Evolutionary conservation across 225 moss, liverwort and hornwort genomes (phyloP), one percentile per base, ranked within the genome.

Genomic region (Anthoceros angustus): DNA sequence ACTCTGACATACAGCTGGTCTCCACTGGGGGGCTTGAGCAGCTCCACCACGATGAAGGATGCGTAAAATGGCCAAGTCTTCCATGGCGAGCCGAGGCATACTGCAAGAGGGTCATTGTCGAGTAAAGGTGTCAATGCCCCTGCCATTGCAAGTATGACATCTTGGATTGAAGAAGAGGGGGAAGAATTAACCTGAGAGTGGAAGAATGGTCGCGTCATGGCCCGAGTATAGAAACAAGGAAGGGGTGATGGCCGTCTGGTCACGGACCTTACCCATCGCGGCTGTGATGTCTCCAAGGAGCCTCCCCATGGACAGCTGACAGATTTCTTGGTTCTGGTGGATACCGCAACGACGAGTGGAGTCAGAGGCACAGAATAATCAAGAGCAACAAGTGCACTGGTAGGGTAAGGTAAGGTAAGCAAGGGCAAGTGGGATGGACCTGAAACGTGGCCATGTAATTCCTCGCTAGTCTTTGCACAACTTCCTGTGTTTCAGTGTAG

Each of bases 21-120:
- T 20, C n/a, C 55, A 18, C n/a, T 15, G 18, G 55, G 55, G 7
- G 16, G 21, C 39, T 32, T 32, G 48, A 49, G 40, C 32, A 15
- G 16, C 68, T 61, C 68, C 39, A 68, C 16, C 32, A 38, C 25
- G 23, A 68, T 68, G 38, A 40, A 68, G 12, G 68, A 49, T 16
- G 12, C 39, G 39, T 68, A 68, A 40, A 15, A 20, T 61, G 68
- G 61, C 68, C 68, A 68, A 5, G 25, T 25, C 41, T 32, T 32
- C 68, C 68, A 68, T 12, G 9, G 32, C 14, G 48, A 49, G 16
- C 68, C 50, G 24, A 68, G 41, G 7, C 50, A 49, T 9, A 39
- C 55, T 68, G 68, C 39, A 64, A 11, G 38, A 48, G 18, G 55
- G 23, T 18, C n/a, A 23, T 18, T 55, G 23, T 18, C n/a, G 55